Evolutionary conservation across 1,139 yeast species (phyloP).

Genomic region (Eremothecium cymbalariae): DNA sequence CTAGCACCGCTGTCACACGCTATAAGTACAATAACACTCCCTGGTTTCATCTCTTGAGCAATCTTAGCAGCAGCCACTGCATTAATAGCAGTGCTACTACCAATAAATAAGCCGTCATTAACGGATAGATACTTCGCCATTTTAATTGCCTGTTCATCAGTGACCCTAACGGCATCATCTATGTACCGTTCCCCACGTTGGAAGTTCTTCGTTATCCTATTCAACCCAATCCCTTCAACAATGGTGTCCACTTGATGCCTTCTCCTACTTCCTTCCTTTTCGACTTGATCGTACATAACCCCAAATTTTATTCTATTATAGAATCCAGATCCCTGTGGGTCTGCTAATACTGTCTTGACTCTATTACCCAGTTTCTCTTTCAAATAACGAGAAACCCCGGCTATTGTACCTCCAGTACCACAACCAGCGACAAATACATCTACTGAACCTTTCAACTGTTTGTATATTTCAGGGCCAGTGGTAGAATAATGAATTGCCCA

Average conservation of each 20-base stretch:
- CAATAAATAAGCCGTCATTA: slow-evolving; percentile 83
- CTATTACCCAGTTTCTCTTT: slow-evolving; percentile 41
- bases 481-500: slow-evolving; percentile 77
- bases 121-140: slow-evolving; percentile 83
- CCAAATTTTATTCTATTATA: slow-evolving; percentile 78
- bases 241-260: slow-evolving; percentile 94
- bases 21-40: slow-evolving; percentile 70
- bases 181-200: slow-evolving; percentile 58
- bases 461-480: slow-evolving; percentile 86
- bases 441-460: slow-evolving; percentile 54
- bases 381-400: slow-evolving; percentile 68
- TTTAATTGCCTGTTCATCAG: slow-evolving; percentile 68
- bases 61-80: slow-evolving; percentile 79
- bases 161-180: slow-evolving; percentile 72
- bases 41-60: slow-evolving; percentile 52
- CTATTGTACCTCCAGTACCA: slow-evolving; percentile 51
- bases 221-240: slow-evolving; percentile 89
- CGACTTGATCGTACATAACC: slow-evolving; percentile 86
- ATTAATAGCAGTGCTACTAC: slow-evolving; percentile 85
- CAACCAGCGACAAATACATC: slow-evolving; percentile 74
- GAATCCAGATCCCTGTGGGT: slow-evolving; percentile 93
- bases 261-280: slow-evolving; percentile 86
- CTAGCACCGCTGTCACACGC: slow-evolving; percentile 91
- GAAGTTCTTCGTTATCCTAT: slow-evolving; percentile 77
- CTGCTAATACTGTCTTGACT: slow-evolving; percentile 59